Percentiles rank a stretch among this genome's conserved stretches.
These are phyloP conservation scores for Sarocladiaceae sp. DNA, from an alignment of 2,329 filamentous ascomycete genomes.

Conservation along the genomic window DNA sequence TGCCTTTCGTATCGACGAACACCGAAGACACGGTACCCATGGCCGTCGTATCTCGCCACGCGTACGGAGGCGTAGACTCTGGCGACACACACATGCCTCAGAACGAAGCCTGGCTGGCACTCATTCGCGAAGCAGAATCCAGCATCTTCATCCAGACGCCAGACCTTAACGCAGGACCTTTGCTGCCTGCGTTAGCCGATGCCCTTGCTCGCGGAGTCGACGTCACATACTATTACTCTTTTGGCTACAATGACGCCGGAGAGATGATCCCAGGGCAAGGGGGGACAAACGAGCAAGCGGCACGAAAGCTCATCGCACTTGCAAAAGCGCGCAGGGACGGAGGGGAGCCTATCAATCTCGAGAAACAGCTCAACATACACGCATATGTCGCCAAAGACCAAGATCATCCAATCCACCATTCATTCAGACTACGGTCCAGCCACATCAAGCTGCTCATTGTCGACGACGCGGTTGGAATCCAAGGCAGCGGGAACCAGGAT, in stretches of 20 bases:
- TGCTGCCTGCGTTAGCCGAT: constrained; percentile 55
- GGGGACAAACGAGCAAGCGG: constrained; percentile 68
- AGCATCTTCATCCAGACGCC: constrained; percentile 74
- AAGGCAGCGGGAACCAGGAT: constrained; percentile 74
- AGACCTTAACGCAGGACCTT: constrained; percentile 64
- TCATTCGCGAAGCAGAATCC: constrained; percentile 56
- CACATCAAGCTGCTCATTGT: constrained; percentile 75
- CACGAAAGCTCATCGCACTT: constrained; percentile 49
- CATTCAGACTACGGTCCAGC: constrained; percentile 59
- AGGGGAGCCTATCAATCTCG: not conserved
- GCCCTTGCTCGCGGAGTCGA: constrained; percentile 62
- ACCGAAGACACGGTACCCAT: constrained; percentile 57
- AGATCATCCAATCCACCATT: constrained; percentile 58
- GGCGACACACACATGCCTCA: constrained; percentile 59
- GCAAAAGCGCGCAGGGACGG: constrained; percentile 32
- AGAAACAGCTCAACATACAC: constrained; percentile 46
- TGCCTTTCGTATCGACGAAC: constrained; percentile 43
- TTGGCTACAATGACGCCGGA: constrained; percentile 74
- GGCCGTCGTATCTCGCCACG: constrained; percentile 62
- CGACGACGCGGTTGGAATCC: constrained; percentile 61
- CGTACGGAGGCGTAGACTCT: constrained; percentile 59
- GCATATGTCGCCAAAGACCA: constrained; percentile 74
- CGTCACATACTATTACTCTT: constrained; percentile 64
- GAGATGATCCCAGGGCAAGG: constrained; percentile 71
- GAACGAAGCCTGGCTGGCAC: constrained; percentile 68